Conservation (phyloP, 345 rosid genomes). For the Chamaenerion angustifolium region DNA sequence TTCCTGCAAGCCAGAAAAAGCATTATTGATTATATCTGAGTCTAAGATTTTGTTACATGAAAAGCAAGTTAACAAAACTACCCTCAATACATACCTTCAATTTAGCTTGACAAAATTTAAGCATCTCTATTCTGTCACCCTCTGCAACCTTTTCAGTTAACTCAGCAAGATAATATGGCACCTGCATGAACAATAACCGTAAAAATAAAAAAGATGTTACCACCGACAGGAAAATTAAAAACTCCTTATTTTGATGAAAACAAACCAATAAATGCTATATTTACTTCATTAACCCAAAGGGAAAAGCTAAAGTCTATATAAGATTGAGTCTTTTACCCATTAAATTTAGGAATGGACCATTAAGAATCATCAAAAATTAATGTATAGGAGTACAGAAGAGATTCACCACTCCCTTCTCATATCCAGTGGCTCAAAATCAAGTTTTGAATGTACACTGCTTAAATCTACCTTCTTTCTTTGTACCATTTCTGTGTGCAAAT, state of each 20-base stretch:
- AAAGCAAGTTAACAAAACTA: not conserved
- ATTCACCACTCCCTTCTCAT: too few relatives aligned
- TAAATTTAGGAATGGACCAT: too few relatives aligned
- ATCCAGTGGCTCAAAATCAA: too few relatives aligned
- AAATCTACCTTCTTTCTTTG: too few relatives aligned
- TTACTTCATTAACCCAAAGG: too few relatives aligned
- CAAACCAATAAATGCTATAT: too few relatives aligned
- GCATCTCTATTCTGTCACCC: slow-evolving; percentile 51
- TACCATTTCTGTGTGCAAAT: too few relatives aligned
- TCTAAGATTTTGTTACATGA: slow-evolving; percentile 1
- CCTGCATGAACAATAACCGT: slow-evolving; percentile 23
- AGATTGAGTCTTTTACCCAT: too few relatives aligned
- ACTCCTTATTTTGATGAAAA: not conserved
- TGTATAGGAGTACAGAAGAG: too few relatives aligned
- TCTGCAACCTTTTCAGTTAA: slow-evolving; percentile 48
- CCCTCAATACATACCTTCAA: slow-evolving; percentile 38
- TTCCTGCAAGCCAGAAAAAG: slow-evolving; percentile 35
- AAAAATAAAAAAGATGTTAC: not conserved
- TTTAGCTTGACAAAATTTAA: slow-evolving; percentile 45
- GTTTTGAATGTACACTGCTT: too few relatives aligned
- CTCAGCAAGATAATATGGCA: slow-evolving; percentile 72
- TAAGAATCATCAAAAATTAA: too few relatives aligned
- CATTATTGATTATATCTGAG: not conserved
- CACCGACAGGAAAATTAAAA: not conserved
- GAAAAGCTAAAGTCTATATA: too few relatives aligned